phyloP scores from a whole-genome alignment of 164 flowering plant genomes.

The Brasenia schreberi region DNA sequence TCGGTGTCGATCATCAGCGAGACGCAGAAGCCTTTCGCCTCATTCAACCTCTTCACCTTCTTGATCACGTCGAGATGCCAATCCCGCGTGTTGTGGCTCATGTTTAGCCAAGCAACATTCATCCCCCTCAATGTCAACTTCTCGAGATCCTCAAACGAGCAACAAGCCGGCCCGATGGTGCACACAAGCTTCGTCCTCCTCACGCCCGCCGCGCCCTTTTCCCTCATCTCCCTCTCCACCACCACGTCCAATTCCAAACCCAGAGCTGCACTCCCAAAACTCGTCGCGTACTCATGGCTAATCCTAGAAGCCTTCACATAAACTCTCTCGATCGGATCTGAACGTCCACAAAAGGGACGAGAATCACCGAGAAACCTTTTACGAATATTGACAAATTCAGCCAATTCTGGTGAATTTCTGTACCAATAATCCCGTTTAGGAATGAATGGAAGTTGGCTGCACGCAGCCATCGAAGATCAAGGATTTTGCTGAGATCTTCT shows the following conservation, averaged over 20 bases:
- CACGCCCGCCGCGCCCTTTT: slow-evolving; percentile 65
- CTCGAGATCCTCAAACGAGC: slow-evolving; percentile 46
- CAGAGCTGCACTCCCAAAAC: neutral
- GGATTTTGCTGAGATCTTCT: neutral
- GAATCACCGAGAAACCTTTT: neutral
- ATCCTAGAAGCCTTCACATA: neutral
- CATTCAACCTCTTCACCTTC: slow-evolving; percentile 59
- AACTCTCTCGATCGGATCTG: neutral
- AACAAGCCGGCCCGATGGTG: slow-evolving; percentile 72
- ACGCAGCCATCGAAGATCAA: neutral
- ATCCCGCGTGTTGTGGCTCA: slow-evolving; percentile 69
- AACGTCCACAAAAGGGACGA: neutral
- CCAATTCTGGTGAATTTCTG: neutral
- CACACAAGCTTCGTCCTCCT: slow-evolving; percentile 87
- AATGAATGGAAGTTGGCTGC: neutral
- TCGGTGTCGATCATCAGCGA: slow-evolving; percentile 79
- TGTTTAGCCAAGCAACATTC: slow-evolving; percentile 78
- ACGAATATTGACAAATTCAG: neutral
- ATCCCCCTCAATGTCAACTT: slow-evolving; percentile 55
- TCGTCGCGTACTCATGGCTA: neutral
- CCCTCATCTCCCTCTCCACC: slow-evolving; percentile 47
- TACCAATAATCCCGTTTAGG: neutral
- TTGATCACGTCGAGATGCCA: slow-evolving; percentile 66
- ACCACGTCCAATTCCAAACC: slow-evolving; percentile 46
- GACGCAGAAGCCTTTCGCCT: slow-evolving; percentile 62